phyloP scores from a whole-genome alignment of 139 green algal genomes.

The Micractinium sp. region DNA sequence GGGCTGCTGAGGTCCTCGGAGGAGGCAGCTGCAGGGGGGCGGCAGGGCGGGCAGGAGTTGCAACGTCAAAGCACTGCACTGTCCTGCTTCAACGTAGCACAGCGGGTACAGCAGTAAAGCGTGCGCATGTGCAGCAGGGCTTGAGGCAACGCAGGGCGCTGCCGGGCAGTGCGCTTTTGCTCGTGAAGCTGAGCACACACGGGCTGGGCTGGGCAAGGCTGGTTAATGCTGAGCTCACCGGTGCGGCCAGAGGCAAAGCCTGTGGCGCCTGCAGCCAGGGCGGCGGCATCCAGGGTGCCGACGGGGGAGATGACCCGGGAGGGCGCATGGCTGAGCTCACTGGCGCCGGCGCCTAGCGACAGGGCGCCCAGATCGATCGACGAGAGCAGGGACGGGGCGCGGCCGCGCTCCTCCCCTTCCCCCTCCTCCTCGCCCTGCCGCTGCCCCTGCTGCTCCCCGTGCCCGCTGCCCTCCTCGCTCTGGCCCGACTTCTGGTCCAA shows the following conservation, averaged over 20 bases:
- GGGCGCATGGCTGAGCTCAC: not conserved
- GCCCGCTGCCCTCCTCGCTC: not conserved
- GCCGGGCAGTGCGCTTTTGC: too few relatives aligned
- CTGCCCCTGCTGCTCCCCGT: not conserved
- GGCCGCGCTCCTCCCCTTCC: not conserved
- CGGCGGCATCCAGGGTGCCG: not conserved
- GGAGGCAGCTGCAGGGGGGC: not conserved
- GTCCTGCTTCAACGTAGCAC: too few relatives aligned
- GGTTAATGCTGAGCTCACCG: not conserved
- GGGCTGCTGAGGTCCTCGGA: constrained; percentile 20
- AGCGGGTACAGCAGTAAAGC: too few relatives aligned
- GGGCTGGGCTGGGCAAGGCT: not conserved
- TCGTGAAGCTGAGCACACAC: not conserved
- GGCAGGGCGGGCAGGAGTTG: too few relatives aligned
- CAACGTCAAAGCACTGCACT: too few relatives aligned
- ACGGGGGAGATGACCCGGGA: not conserved
- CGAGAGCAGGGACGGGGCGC: not conserved
- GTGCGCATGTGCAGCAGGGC: too few relatives aligned
- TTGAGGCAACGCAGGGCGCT: too few relatives aligned
- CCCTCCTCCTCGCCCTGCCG: not conserved
- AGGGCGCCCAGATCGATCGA: constrained; percentile 6
- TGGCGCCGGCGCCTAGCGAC: constrained; percentile 4
- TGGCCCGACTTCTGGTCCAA: not conserved
- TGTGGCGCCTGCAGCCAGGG: not conserved
- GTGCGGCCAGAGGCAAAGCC: constrained; percentile 6